A percentile compares a stretch with the other conserved stretches of the same genome.
Conservation (phyloP, 2,329 filamentous ascomycete species). For the Lanzia echinophila region DNA sequence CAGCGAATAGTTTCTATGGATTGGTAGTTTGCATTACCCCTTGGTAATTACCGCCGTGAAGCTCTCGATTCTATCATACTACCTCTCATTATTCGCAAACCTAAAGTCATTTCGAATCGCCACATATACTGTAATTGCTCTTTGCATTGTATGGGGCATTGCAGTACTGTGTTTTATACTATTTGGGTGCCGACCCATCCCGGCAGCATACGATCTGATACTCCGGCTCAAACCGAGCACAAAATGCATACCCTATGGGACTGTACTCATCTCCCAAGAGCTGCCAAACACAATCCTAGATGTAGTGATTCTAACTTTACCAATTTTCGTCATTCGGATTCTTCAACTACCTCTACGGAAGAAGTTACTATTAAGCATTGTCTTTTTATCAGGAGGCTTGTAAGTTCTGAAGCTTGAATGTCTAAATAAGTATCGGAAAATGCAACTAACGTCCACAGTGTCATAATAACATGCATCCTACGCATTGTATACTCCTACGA, state of each 20-base stretch:
- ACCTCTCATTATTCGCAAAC: slow-evolving; percentile 3
- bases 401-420: background rate
- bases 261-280: slow-evolving; percentile 1
- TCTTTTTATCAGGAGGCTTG: slow-evolving; percentile 9
- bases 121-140: background rate
- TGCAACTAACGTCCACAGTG: background rate
- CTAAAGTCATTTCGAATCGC: background rate
- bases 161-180: background rate
- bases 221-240: slow-evolving; percentile 2
- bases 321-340: slow-evolving; percentile 5
- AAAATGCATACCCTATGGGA: slow-evolving; percentile 1
- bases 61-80: slow-evolving; percentile 7
- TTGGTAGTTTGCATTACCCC: slow-evolving; percentile 1
- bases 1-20: background rate
- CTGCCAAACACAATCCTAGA: slow-evolving; percentile 1
- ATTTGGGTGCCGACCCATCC: slow-evolving; percentile 4
- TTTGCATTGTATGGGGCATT: slow-evolving; percentile 4
- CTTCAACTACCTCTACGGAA: slow-evolving; percentile 7
- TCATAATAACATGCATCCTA: slow-evolving; percentile 5
- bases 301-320: background rate
- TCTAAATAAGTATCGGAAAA: background rate
- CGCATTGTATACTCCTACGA: slow-evolving; percentile 6
- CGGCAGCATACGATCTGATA: slow-evolving; percentile 3
- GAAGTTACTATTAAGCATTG: slow-evolving; percentile 1
- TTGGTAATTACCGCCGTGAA: slow-evolving; percentile 5